Conservation (phyloP, 2,329 filamentous ascomycete genomes). For the Claviceps capensis region DNA sequence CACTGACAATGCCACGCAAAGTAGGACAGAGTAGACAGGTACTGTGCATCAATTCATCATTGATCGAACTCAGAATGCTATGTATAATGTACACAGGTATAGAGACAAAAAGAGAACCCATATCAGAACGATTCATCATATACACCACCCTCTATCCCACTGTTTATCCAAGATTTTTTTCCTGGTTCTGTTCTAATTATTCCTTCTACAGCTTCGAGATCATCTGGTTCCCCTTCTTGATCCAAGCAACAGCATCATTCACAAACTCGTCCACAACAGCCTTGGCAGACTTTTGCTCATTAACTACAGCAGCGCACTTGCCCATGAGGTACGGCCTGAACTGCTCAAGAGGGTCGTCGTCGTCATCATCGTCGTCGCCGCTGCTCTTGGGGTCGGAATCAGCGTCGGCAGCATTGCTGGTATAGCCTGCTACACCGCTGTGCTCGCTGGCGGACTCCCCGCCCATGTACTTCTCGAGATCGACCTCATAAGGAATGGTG, state of each 20-base stretch:
- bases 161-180: too few species aligned
- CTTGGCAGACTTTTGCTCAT: constrained; percentile 84
- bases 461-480: constrained; percentile 66
- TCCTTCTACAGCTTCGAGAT: constrained; percentile 52
- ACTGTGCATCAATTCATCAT: too few species aligned
- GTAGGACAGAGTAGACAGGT: too few species aligned
- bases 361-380: constrained; percentile 55
- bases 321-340: constrained; percentile 91
- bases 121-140: too few species aligned
- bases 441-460: constrained; percentile 43
- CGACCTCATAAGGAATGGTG: constrained; percentile 83
- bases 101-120: too few species aligned
- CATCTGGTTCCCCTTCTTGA: constrained; percentile 55
- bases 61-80: too few species aligned
- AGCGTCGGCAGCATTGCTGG: constrained; percentile 43
- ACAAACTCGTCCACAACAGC: constrained; percentile 92
- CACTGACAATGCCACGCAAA: too few species aligned
- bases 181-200: too few species aligned
- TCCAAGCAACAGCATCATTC: constrained; percentile 56
- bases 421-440: constrained; percentile 42
- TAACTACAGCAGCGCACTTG: constrained; percentile 86
- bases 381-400: constrained; percentile 45
- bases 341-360: constrained; percentile 78
- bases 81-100: too few species aligned
- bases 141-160: too few species aligned